Evolutionary conservation across 2,329 filamentous ascomycete species (phyloP).

Genomic region (Didymella pinodella): DNA sequence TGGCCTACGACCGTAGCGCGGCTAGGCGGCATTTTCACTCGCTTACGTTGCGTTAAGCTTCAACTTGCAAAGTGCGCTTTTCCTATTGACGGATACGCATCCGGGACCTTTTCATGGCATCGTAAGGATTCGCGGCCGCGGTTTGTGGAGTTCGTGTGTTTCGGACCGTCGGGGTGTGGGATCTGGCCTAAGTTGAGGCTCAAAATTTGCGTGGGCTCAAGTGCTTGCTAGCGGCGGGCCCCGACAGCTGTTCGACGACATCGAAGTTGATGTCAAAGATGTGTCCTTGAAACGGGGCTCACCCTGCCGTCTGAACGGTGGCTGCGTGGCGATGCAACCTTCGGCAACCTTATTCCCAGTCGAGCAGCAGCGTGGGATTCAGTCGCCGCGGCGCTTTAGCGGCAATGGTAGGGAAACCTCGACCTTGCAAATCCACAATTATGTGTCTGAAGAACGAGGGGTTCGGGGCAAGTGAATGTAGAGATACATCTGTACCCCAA

Average conservation of each 20-base stretch:
- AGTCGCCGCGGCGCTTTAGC: slow-evolving; percentile 11
- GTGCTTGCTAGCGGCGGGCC: slow-evolving; percentile 13
- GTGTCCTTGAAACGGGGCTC: background rate
- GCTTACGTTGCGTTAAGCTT: slow-evolving; percentile 8
- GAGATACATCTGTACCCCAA: slow-evolving; percentile 11
- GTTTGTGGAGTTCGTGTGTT: slow-evolving; percentile 12
- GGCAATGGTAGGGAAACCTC: slow-evolving; percentile 10
- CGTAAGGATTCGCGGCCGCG: slow-evolving; percentile 1
- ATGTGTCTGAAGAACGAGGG: background rate
- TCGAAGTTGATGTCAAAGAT: slow-evolving; percentile 9
- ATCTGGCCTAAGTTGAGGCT: slow-evolving; percentile 20
- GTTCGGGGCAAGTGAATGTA: background rate
- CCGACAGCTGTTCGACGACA: slow-evolving; percentile 9
- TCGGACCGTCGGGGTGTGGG: slow-evolving; percentile 11
- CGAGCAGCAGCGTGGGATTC: slow-evolving; percentile 13
- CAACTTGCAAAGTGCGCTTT: background rate
- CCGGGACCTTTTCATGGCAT: slow-evolving; percentile 6
- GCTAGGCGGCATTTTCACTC: slow-evolving; percentile 11
- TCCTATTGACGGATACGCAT: slow-evolving; percentile 11
- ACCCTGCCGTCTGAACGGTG: background rate
- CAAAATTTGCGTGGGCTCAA: slow-evolving; percentile 11
- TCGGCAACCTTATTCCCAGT: slow-evolving; percentile 2
- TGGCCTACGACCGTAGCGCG: slow-evolving; percentile 3
- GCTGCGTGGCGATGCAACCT: slow-evolving; percentile 6
- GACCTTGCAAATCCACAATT: background rate